Percentiles rank a stretch among this genome's conserved stretches.
phyloP scores from a whole-genome alignment of 164 flowering plant genomes.

The Piper betle region DNA sequence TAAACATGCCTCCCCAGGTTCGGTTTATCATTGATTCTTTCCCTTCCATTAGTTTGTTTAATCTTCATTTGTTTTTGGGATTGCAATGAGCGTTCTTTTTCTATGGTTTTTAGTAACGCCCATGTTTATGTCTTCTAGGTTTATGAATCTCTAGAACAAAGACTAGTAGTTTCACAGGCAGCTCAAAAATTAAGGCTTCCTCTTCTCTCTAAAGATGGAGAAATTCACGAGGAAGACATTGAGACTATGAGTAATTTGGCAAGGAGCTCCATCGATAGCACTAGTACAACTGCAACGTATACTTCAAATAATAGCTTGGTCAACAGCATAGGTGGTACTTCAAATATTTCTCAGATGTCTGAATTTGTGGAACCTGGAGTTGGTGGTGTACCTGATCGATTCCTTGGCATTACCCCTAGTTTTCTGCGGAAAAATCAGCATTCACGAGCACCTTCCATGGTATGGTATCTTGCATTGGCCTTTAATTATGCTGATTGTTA shows the following conservation, averaged over 20 bases:
- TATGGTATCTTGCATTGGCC: slow-evolving; percentile 15
- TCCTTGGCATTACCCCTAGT: slow-evolving; percentile 79
- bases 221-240: slow-evolving; percentile 88
- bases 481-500: neutral
- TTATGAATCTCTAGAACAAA: slow-evolving; percentile 72
- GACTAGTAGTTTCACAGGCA: slow-evolving; percentile 80
- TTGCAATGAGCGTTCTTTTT: neutral
- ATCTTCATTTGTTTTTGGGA: neutral
- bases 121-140: slow-evolving; percentile 31
- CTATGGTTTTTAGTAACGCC: no score
- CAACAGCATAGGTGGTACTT: slow-evolving; percentile 22
- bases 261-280: slow-evolving; percentile 81
- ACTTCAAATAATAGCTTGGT: slow-evolving; percentile 42
- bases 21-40: neutral
- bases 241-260: slow-evolving; percentile 79
- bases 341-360: slow-evolving; percentile 16
- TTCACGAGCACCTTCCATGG: slow-evolving; percentile 51
- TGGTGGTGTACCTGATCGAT: slow-evolving; percentile 93
- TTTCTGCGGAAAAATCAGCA: slow-evolving; percentile 78
- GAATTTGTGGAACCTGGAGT: slow-evolving; percentile 61
- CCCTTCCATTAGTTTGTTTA: neutral
- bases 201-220: slow-evolving; percentile 87
- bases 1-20: slow-evolving; percentile 74
- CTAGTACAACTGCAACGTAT: slow-evolving; percentile 55
- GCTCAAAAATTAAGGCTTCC: slow-evolving; percentile 93